Percentiles rank a stretch among this genome's conserved stretches.
Conservation (phyloP, 176 grass and related monocot genomes). For the Puya raimondii region DNA sequence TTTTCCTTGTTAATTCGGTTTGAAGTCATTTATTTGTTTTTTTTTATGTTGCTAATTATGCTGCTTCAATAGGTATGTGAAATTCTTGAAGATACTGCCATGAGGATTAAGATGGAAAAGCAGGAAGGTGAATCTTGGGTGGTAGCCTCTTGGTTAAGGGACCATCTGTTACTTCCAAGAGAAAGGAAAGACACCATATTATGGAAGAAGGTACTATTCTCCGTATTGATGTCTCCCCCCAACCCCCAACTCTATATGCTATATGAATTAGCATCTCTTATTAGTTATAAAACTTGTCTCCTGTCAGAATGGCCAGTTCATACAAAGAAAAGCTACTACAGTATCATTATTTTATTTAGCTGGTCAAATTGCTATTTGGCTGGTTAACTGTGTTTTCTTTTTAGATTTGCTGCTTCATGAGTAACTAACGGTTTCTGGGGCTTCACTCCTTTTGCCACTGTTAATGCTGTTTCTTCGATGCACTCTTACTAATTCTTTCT, state of each 20-base stretch:
- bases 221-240: not conserved
- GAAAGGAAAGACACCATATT: slow-evolving; percentile 61
- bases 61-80: slow-evolving; percentile 67
- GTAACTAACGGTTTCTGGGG: too few relatives aligned
- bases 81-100: slow-evolving; percentile 75
- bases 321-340: not conserved
- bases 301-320: too few relatives aligned
- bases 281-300: too few relatives aligned
- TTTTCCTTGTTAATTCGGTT: not conserved
- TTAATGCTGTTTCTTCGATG: not conserved
- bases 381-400: too few relatives aligned
- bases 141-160: slow-evolving; percentile 75
- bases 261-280: not conserved
- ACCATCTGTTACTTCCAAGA: slow-evolving; percentile 64
- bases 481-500: slow-evolving; percentile 11
- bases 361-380: too few relatives aligned
- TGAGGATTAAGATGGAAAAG: slow-evolving; percentile 24
- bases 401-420: too few relatives aligned
- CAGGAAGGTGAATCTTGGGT: slow-evolving; percentile 48
- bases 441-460: not conserved
- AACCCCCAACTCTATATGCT: not conserved
- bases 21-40: not conserved
- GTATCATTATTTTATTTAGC: not conserved
- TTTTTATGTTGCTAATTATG: slow-evolving; percentile 11
- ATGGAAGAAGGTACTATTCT: slow-evolving; percentile 77